Percentiles rank a stretch among this genome's conserved stretches.
Evolutionary conservation across 305 asterid genomes (phyloP).

Genomic region (Fraxinus paxiana): DNA sequence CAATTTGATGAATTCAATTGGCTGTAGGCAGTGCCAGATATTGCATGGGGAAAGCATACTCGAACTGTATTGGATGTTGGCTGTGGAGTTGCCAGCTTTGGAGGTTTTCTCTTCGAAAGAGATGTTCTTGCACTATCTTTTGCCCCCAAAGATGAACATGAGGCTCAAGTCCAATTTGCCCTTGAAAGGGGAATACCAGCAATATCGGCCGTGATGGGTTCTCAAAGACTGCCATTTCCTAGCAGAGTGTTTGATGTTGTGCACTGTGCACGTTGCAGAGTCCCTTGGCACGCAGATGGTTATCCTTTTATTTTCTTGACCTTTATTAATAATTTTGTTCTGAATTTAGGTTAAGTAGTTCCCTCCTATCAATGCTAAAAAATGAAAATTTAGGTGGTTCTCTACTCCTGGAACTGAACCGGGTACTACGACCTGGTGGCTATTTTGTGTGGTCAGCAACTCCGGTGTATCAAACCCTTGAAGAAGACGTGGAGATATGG

Average conservation of each 20-base stretch:
- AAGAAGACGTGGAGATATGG: slow-evolving; percentile 76
- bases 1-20: slow-evolving; percentile 15
- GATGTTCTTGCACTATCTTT: slow-evolving; percentile 75
- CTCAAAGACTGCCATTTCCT: slow-evolving; percentile 77
- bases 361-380: slow-evolving; percentile 6
- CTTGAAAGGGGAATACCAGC: slow-evolving; percentile 91
- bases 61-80: slow-evolving; percentile 74
- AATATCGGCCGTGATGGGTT: slow-evolving; percentile 85
- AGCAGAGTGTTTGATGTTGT: slow-evolving; percentile 71
- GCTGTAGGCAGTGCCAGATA: slow-evolving; percentile 66
- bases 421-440: slow-evolving; percentile 84
- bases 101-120: slow-evolving; percentile 72
- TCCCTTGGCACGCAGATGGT: slow-evolving; percentile 88
- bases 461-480: slow-evolving; percentile 78
- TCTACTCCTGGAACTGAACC: slow-evolving; percentile 74
- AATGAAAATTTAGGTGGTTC: slow-evolving; percentile 57
- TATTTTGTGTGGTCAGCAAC: slow-evolving; percentile 90
- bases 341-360: not conserved
- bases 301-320: not conserved
- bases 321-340: not conserved
- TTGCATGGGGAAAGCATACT: slow-evolving; percentile 81
- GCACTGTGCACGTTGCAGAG: slow-evolving; percentile 93
- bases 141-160: slow-evolving; percentile 88
- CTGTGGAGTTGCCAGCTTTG: slow-evolving; percentile 83
- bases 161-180: slow-evolving; percentile 87